Evolutionary conservation across 306 rosid genomes (phyloP).

Genomic region (Cercis canadensis): DNA sequence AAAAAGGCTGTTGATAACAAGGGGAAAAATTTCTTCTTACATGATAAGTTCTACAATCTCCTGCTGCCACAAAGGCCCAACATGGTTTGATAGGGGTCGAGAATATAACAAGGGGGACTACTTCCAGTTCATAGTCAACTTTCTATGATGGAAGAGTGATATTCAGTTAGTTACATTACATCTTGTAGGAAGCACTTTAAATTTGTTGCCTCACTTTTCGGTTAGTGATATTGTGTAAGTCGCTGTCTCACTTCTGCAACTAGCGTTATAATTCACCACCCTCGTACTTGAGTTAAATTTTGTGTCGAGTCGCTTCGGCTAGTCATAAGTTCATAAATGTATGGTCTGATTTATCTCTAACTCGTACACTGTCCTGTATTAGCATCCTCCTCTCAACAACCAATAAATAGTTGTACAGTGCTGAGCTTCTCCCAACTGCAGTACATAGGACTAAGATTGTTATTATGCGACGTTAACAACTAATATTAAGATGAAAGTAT

Average conservation of each 20-base stretch:
- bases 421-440: no score
- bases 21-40: slow-evolving; percentile 84
- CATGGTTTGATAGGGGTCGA: slow-evolving; percentile 66
- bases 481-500: no score
- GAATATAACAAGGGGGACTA: background rate
- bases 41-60: slow-evolving; percentile 91
- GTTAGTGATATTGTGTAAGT: slow-evolving; percentile 32
- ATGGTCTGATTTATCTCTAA: no score
- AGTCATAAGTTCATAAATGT: no score
- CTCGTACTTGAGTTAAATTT: background rate
- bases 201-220: slow-evolving; percentile 12
- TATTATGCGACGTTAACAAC: no score
- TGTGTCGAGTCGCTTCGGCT: background rate
- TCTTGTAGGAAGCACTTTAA: background rate
- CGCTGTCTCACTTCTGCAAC: background rate
- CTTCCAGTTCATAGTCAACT: no score
- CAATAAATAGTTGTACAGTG: no score
- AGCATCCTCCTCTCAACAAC: no score
- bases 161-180: slow-evolving; percentile 5
- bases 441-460: no score
- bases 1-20: slow-evolving; percentile 92
- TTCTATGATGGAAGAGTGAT: slow-evolving; percentile 1
- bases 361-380: no score
- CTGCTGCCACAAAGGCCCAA: slow-evolving; percentile 92
- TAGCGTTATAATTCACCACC: background rate